Conservation (phyloP, 805 yeast genomes). For the Candida saitoana region DNA sequence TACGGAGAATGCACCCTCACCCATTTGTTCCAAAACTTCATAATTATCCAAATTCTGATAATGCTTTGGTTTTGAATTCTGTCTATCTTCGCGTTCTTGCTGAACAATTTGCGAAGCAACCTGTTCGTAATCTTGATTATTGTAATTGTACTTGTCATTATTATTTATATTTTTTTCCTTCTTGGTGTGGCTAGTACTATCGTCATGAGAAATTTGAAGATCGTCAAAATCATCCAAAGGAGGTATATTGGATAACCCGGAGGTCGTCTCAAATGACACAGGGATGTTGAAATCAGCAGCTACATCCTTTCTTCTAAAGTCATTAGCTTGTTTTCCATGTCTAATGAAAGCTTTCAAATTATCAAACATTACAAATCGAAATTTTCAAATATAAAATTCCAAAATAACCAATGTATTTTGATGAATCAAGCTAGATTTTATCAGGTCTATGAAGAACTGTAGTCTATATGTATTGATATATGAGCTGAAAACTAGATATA, state of each 20-base stretch:
- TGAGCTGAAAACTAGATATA: background rate
- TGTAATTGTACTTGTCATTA: conserved; percentile 1
- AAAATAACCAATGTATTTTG: background rate
- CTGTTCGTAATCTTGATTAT: conserved; percentile 15
- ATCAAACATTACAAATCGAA: conserved; percentile 26
- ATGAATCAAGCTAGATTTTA: background rate
- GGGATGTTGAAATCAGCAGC: background rate
- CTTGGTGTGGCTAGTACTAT: background rate
- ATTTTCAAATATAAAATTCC: background rate
- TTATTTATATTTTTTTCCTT: background rate
- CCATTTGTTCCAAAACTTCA: conserved; percentile 49
- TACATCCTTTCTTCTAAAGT: conserved; percentile 11
- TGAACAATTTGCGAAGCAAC: conserved; percentile 34
- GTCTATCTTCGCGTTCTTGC: conserved; percentile 25
- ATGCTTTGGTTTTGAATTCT: conserved; percentile 16
- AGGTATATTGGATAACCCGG: background rate
- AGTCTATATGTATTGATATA: background rate
- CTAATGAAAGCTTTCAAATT: conserved; percentile 59
- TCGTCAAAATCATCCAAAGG: background rate
- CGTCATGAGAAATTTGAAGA: background rate
- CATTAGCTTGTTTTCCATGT: conserved; percentile 59
- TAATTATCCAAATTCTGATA: conserved; percentile 42
- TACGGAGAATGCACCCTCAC: conserved; percentile 80
- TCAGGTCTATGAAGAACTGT: background rate
- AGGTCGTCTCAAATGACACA: background rate